phyloP scores from a whole-genome alignment of 164 flowering plant species.

The Cinnamomum micranthum region DNA sequence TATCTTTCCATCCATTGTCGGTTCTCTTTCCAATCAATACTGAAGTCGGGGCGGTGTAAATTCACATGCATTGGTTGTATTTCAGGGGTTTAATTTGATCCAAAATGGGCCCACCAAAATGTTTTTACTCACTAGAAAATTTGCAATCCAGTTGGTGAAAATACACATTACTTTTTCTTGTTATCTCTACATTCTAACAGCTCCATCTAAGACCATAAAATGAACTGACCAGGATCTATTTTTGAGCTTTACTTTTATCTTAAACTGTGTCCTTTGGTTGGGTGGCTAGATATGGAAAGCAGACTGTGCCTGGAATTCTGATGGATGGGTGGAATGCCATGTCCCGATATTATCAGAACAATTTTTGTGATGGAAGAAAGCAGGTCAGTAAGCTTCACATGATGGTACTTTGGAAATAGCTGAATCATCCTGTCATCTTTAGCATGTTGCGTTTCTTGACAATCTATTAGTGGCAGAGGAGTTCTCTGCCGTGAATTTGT shows the following conservation, averaged over 20 bases:
- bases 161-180: no score
- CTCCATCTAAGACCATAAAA: background rate
- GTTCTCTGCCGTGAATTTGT: no score
- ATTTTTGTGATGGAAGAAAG: conserved; percentile 86
- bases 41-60: no score
- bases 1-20: no score
- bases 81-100: no score
- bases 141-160: background rate
- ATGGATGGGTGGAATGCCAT: conserved; percentile 84
- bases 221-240: background rate
- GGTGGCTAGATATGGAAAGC: conserved; percentile 63
- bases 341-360: conserved; percentile 85
- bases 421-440: background rate
- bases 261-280: conserved; percentile 2
- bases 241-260: background rate
- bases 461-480: no score
- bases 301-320: conserved; percentile 70
- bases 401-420: background rate
- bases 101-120: no score
- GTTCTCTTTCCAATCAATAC: no score
- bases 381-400: conserved; percentile 46
- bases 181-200: background rate
- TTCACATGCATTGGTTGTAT: no score
- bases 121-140: background rate
- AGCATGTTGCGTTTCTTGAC: background rate